A percentile compares a stretch with the other conserved stretches of the same genome.
phyloP scores from a whole-genome alignment of 129 eudicot species.

The Kitagawia praeruptora region DNA sequence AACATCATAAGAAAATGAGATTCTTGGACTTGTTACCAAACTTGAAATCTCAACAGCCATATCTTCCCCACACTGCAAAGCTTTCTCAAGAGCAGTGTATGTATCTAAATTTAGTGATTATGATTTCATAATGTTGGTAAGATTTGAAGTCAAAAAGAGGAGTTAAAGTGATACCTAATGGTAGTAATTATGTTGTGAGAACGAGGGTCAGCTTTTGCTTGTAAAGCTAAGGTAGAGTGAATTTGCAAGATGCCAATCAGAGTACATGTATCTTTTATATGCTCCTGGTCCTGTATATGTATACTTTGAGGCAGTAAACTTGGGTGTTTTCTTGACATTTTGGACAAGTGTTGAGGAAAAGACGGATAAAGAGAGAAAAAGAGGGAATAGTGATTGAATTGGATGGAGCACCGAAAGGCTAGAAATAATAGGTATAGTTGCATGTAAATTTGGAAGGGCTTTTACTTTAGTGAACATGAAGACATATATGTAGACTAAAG shows the following conservation, averaged over 20 bases:
- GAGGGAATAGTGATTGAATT: constrained; percentile 25
- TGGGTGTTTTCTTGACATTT: constrained; percentile 12
- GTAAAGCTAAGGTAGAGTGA: constrained; percentile 2
- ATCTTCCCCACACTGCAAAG: constrained; percentile 3
- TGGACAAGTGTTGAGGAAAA: constrained; percentile 17
- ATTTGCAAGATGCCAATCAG: constrained; percentile 15
- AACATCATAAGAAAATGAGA: constrained; percentile 75
- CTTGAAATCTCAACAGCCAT: constrained; percentile 64
- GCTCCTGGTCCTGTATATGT: not conserved
- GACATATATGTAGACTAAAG: not conserved
- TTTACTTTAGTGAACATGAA: constrained; percentile 8
- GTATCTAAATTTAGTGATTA: constrained; percentile 6
- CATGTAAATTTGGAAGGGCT: constrained; percentile 6
- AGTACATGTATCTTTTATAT: not conserved
- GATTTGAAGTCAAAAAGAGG: constrained; percentile 23
- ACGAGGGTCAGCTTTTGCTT: constrained; percentile 32
- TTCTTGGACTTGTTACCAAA: constrained; percentile 52
- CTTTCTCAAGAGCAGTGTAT: constrained; percentile 11
- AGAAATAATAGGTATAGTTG: not conserved
- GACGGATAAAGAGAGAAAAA: constrained; percentile 11
- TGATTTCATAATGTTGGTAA: constrained; percentile 7
- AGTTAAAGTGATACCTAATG: constrained; percentile 1
- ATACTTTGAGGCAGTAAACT: constrained; percentile 11
- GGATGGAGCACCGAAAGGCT: constrained; percentile 62
- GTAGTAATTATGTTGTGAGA: constrained; percentile 10